Evolutionary conservation across 1,284 basidiomycete species (phyloP).

Genomic region (Pisolithus thermaeus): DNA sequence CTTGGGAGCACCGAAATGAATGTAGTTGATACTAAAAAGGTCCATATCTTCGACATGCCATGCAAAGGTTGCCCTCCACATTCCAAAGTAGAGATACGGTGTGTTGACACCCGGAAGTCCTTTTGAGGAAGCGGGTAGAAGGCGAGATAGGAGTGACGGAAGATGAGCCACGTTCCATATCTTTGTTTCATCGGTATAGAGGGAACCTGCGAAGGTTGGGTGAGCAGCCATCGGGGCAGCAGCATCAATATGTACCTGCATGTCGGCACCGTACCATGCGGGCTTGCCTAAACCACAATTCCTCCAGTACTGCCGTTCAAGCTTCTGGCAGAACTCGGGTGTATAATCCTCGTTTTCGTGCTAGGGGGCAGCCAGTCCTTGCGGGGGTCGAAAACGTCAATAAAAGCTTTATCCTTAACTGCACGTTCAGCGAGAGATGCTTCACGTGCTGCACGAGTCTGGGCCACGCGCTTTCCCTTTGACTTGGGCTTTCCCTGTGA

Average conservation of each 20-base stretch:
- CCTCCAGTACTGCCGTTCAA: slow-evolving; percentile 92
- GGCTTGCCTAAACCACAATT: slow-evolving; percentile 83
- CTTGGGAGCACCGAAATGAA: slow-evolving; percentile 97
- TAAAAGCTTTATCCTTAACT: slow-evolving; percentile 56
- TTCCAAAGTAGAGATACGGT: slow-evolving; percentile 97
- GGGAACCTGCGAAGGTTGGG: slow-evolving; percentile 50
- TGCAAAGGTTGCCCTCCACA: slow-evolving; percentile 98
- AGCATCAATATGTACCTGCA: slow-evolving; percentile 53
- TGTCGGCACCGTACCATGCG: slow-evolving; percentile 96
- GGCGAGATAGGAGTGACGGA: slow-evolving; percentile 80
- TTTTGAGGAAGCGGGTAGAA: slow-evolving; percentile 62
- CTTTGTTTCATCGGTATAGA: slow-evolving; percentile 79
- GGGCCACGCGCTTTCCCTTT: slow-evolving; percentile 39
- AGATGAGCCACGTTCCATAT: slow-evolving; percentile 93
- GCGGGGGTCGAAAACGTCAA: slow-evolving; percentile 64
- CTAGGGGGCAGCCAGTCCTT: slow-evolving; percentile 74
- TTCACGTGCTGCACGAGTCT: slow-evolving; percentile 46
- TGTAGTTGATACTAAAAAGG: slow-evolving; percentile 97
- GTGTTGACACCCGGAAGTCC: slow-evolving; percentile 93
- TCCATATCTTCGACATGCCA: slow-evolving; percentile 99
- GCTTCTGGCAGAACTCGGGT: slow-evolving; percentile 76
- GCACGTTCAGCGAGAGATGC: slow-evolving; percentile 49
- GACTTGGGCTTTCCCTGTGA: slow-evolving; percentile 33
- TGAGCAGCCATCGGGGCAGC: neutral
- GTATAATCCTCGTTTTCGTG: slow-evolving; percentile 75